phyloP scores from a whole-genome alignment of 371 early-diverging fungal genomes.

The Mortierella polycephala region DNA sequence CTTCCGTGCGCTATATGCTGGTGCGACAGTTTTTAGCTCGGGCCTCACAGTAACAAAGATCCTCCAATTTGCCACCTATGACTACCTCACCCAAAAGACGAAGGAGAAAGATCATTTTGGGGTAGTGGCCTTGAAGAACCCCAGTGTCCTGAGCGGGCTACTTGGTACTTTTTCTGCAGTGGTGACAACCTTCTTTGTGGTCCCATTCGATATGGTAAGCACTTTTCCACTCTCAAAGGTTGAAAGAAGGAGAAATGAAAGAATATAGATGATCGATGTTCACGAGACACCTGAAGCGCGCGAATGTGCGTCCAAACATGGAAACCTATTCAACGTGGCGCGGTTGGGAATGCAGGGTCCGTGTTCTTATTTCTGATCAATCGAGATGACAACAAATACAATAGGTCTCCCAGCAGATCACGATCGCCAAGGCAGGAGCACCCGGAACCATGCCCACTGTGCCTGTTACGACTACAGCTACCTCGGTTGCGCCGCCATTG shows the following conservation, averaged over 20 bases:
- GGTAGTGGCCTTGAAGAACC: conserved; percentile 24
- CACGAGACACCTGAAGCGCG: too few relatives aligned
- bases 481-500: conserved; percentile 32
- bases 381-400: not conserved
- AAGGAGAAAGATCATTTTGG: conserved; percentile 30
- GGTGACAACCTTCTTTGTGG: conserved; percentile 44
- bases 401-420: conserved; percentile 52
- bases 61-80: conserved; percentile 53
- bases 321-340: too few relatives aligned
- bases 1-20: conserved; percentile 40
- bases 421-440: conserved; percentile 45
- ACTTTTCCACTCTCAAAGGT: not conserved
- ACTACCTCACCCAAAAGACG: conserved; percentile 30
- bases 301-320: too few relatives aligned
- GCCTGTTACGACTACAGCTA: conserved; percentile 12
- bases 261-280: not conserved
- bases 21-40: conserved; percentile 44
- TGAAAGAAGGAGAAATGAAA: not conserved
- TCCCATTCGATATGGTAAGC: conserved; percentile 52
- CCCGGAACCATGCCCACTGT: conserved; percentile 19
- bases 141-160: conserved; percentile 25
- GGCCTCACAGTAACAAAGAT: conserved; percentile 51
- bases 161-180: conserved; percentile 49
- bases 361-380: not conserved
- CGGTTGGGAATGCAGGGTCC: too few relatives aligned